These are phyloP conservation scores for Calonectria crousiana DNA, from an alignment of 2,329 filamentous ascomycete species.

Conservation along the genomic window DNA sequence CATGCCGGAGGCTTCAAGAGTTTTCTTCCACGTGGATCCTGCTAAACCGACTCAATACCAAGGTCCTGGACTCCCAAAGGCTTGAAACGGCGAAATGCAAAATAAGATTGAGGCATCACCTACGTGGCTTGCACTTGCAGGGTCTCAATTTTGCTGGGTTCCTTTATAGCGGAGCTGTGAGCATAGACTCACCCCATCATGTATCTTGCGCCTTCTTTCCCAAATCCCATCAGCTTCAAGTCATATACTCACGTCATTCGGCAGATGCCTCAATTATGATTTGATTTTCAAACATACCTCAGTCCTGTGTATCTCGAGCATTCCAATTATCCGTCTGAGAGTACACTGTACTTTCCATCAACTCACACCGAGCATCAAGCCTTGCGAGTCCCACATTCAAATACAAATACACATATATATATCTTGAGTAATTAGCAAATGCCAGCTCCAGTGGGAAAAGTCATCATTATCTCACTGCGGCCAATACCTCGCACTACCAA, in stretches of 20 bases:
- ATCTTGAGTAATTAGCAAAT: not conserved
- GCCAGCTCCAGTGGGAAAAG: not conserved
- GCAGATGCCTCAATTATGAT: not conserved
- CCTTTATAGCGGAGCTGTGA: not conserved
- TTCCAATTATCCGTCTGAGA: not conserved
- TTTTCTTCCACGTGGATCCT: not conserved
- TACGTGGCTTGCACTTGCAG: not conserved
- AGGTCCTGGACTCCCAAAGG: not conserved
- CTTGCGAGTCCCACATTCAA: not conserved
- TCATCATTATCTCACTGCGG: not conserved
- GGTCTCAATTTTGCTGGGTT: not conserved
- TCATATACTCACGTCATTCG: not conserved
- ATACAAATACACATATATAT: not conserved
- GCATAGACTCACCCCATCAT: no score
- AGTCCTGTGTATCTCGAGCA: not conserved
- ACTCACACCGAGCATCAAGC: not conserved
- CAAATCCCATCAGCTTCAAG: no score
- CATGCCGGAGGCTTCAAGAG: not conserved
- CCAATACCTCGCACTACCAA: not conserved
- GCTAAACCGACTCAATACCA: not conserved
- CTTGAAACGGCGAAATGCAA: not conserved
- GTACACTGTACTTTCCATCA: not conserved
- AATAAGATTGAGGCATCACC: not conserved
- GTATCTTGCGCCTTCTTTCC: not conserved
- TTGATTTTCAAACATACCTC: no score